A percentile compares a stretch with the other conserved stretches of the same genome.
These are phyloP conservation scores for Carallia pectinifolia DNA, from an alignment of 345 rosid species.

Conservation along the genomic window DNA sequence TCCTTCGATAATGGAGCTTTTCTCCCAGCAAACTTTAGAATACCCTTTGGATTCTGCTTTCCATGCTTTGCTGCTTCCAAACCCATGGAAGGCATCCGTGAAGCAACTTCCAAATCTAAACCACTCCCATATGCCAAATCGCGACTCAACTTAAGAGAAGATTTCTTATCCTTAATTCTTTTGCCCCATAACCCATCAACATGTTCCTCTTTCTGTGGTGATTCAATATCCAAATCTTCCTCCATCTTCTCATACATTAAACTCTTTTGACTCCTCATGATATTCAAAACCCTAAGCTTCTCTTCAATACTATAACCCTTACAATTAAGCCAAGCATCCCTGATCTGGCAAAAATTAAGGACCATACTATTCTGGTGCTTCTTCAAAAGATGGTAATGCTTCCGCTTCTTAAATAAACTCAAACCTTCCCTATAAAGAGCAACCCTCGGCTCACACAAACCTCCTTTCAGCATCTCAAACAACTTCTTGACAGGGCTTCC, in stretches of 20 bases:
- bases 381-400: slow-evolving; percentile 78
- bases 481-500: slow-evolving; percentile 76
- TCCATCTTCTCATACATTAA: slow-evolving; percentile 69
- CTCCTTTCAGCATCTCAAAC: slow-evolving; percentile 90
- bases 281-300: slow-evolving; percentile 84
- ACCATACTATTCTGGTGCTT: slow-evolving; percentile 83
- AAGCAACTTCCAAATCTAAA: slow-evolving; percentile 47
- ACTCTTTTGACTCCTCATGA: slow-evolving; percentile 76
- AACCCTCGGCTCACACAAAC: slow-evolving; percentile 91
- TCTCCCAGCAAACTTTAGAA: slow-evolving; percentile 48
- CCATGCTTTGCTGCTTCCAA: slow-evolving; percentile 47
- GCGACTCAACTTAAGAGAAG: slow-evolving; percentile 39
- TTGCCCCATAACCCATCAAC: slow-evolving; percentile 59
- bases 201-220: slow-evolving; percentile 58
- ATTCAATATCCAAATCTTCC: slow-evolving; percentile 56
- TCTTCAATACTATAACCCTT: slow-evolving; percentile 82
- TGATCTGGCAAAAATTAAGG: slow-evolving; percentile 66
- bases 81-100: slow-evolving; percentile 35
- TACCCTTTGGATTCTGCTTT: slow-evolving; percentile 62
- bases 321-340: slow-evolving; percentile 87
- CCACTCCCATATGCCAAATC: slow-evolving; percentile 39
- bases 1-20: slow-evolving; percentile 44
- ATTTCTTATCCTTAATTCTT: slow-evolving; percentile 56
- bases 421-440: slow-evolving; percentile 83
- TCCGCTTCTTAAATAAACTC: slow-evolving; percentile 59